Evolutionary conservation across 2,329 filamentous ascomycete genomes (phyloP).

Genomic region (Tolypocladium guangdongense): DNA sequence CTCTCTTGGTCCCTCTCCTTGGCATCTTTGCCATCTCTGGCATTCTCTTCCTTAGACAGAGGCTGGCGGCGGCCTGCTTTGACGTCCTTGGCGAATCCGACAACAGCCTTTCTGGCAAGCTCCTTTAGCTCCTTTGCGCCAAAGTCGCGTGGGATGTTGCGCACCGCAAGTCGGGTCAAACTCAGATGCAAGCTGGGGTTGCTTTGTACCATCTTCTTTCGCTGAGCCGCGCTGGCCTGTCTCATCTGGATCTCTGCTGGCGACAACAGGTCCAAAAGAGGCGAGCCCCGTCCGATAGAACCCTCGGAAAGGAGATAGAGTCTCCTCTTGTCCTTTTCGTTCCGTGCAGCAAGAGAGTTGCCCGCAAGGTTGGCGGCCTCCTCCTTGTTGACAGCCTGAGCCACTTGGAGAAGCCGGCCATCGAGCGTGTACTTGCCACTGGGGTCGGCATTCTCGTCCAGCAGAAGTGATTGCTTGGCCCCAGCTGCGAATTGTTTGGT

Average conservation of each 20-base stretch:
- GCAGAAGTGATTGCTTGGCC: conserved; percentile 69
- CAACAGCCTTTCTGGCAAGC: conserved; percentile 81
- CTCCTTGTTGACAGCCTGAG: conserved; percentile 73
- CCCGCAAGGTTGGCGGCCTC: conserved; percentile 69
- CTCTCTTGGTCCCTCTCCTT: conserved; percentile 69
- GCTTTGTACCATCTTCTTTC: conserved; percentile 79
- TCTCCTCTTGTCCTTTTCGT: conserved; percentile 78
- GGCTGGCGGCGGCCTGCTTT: conserved; percentile 65
- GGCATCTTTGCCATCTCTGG: conserved; percentile 70
- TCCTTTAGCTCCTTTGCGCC: conserved; percentile 83
- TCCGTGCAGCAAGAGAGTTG: conserved; percentile 48
- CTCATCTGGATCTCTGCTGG: conserved; percentile 77
- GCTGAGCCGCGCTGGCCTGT: conserved; percentile 75
- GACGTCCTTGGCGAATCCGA: conserved; percentile 86
- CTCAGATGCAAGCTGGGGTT: conserved; percentile 86
- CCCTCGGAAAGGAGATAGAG: conserved; percentile 85
- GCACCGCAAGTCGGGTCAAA: conserved; percentile 79
- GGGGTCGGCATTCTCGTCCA: conserved; percentile 74
- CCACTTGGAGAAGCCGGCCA: conserved; percentile 74
- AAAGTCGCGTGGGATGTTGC: conserved; percentile 79
- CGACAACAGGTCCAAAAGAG: conserved; percentile 65
- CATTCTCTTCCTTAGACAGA: conserved; percentile 81
- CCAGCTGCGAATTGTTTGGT: conserved; percentile 33
- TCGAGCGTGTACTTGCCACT: conserved; percentile 83
- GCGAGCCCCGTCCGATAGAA: conserved; percentile 63